A percentile compares a stretch with the other conserved stretches of the same genome.
Evolutionary conservation across 257 asterid species (phyloP).

Genomic region (Forsythia viridissima): DNA sequence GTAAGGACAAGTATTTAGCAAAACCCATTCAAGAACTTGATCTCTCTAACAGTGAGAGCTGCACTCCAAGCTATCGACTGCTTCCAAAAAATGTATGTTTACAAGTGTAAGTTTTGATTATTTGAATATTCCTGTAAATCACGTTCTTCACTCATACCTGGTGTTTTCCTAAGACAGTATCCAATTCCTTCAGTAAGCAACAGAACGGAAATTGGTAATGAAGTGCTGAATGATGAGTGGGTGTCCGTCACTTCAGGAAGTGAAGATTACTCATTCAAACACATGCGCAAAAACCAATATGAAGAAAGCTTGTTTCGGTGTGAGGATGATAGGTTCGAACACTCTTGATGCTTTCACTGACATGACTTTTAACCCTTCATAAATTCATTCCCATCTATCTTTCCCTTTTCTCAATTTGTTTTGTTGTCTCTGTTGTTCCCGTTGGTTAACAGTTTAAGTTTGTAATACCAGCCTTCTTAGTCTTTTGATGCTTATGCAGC

Average conservation of each 20-base stretch:
- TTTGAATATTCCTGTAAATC: slow-evolving; percentile 19
- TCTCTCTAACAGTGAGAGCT: slow-evolving; percentile 77
- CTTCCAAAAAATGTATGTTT: slow-evolving; percentile 84
- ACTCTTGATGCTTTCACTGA: slow-evolving; percentile 16
- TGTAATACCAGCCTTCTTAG: not conserved
- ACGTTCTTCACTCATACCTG: slow-evolving; percentile 31
- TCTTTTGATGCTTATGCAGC: slow-evolving; percentile 12
- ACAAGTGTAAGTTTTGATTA: slow-evolving; percentile 14
- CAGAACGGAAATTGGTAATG: slow-evolving; percentile 62
- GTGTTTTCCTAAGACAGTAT: slow-evolving; percentile 56
- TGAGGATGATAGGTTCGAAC: slow-evolving; percentile 88
- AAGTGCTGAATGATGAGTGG: slow-evolving; percentile 91
- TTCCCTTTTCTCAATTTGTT: slow-evolving; percentile 11
- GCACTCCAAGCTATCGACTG: slow-evolving; percentile 94
- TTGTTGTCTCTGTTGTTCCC: not conserved
- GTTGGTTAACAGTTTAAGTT: slow-evolving; percentile 11
- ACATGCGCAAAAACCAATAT: slow-evolving; percentile 94
- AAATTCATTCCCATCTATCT: slow-evolving; percentile 5
- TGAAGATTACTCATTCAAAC: slow-evolving; percentile 97
- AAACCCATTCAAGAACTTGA: slow-evolving; percentile 97
- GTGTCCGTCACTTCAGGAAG: slow-evolving; percentile 99
- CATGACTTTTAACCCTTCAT: slow-evolving; percentile 1
- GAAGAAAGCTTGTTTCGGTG: slow-evolving; percentile 96
- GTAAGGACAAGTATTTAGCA: slow-evolving; percentile 67
- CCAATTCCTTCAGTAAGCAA: slow-evolving; percentile 79